Conservation (phyloP, 345 rosid genomes). For the Angophora floribunda region DNA sequence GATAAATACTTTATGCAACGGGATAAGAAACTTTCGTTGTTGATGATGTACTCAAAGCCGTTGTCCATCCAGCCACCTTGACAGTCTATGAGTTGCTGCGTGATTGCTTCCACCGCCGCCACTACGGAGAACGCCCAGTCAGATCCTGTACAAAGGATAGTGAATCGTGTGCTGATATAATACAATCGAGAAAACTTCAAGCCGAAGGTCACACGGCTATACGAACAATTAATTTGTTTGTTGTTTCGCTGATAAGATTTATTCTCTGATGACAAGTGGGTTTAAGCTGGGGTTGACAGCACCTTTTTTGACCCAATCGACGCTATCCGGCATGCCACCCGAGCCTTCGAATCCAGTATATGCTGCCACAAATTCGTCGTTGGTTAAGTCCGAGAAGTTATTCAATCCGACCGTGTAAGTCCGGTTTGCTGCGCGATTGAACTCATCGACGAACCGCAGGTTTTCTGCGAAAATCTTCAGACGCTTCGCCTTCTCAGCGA, state of each 20-base stretch:
- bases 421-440: conserved; percentile 1
- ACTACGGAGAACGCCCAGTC: conserved; percentile 2
- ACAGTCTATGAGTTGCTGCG: conserved; percentile 2
- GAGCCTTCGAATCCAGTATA: not conserved
- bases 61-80: not conserved
- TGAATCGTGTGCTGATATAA: not conserved
- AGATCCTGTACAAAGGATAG: not conserved
- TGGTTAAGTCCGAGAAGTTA: conserved; percentile 20
- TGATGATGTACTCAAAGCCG: not conserved
- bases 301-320: conserved; percentile 1
- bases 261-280: not conserved
- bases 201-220: not conserved
- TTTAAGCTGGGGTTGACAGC: not conserved
- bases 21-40: not conserved
- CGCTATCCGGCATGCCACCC: not conserved
- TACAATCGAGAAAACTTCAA: not conserved
- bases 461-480: conserved; percentile 19
- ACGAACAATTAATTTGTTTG: not conserved
- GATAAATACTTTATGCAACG: not conserved
- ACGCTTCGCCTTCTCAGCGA: conserved; percentile 14
- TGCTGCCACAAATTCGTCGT: conserved; percentile 10
- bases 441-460: conserved; percentile 15
- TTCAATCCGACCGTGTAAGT: conserved; percentile 28
- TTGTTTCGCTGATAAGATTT: not conserved
- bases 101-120: conserved; percentile 1